These are phyloP conservation scores for Trichoderma sp. DNA, from an alignment of 2,329 filamentous ascomycete genomes.

Conservation along the genomic window DNA sequence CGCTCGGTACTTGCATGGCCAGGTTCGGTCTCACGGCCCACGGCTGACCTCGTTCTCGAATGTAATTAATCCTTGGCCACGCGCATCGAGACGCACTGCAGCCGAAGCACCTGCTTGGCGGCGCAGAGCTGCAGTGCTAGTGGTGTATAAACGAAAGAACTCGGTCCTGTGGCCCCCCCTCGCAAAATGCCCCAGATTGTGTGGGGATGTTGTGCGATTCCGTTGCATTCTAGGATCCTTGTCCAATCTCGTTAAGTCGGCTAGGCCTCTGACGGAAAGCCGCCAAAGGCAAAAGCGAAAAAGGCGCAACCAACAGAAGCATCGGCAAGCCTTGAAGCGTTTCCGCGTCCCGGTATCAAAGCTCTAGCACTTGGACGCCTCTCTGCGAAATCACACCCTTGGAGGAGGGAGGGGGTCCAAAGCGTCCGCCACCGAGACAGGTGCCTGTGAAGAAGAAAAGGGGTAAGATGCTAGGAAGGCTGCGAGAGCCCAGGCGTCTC, in stretches of 20 bases:
- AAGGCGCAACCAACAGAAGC: neutral
- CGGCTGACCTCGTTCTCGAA: neutral
- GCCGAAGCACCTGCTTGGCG: neutral
- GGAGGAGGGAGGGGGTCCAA: no score
- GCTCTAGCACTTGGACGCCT: neutral
- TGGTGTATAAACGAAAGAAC: neutral
- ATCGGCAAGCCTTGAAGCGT: neutral
- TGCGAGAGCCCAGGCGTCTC: neutral
- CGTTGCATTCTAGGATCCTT: neutral
- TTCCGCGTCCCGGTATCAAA: neutral
- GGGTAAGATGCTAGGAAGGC: neutral
- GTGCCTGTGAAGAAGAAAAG: conserved; percentile 1
- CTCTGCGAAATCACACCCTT: neutral
- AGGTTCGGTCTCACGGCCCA: neutral
- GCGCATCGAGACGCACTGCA: neutral
- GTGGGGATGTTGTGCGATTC: neutral
- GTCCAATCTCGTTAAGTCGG: neutral
- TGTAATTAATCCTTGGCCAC: neutral
- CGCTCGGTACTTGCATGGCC: neutral
- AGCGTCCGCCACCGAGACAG: neutral
- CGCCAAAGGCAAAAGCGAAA: neutral
- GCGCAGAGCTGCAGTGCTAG: neutral
- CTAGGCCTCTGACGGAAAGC: neutral
- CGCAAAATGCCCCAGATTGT: conserved; percentile 7
- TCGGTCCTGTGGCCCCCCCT: neutral